Base-by-base conservation (phyloP, 345 rosid genomes). In the Theobroma cacao region DNA sequence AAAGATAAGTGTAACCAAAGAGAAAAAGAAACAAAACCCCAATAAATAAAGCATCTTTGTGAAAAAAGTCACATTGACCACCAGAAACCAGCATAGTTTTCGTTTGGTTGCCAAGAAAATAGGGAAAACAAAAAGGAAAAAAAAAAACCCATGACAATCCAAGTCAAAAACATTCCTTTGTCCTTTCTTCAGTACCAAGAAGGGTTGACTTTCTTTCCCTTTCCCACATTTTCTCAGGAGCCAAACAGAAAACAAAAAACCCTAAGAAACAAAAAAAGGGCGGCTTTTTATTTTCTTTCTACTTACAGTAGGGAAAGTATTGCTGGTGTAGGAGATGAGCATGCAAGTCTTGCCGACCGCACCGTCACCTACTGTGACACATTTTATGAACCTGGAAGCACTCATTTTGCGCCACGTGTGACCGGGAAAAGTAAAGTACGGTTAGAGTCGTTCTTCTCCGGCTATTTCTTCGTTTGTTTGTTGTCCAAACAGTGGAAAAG, bases 271-370 rank as follows among this genome's bases (percentile, higher is more conserved):
- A 67, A 20, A 28, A 71, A 50, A 33, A 15, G 9, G 31, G 3
- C 8, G 20, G 20, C 10, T 20, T 20, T 11, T 18, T 9, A 1
- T 14, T 14, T 28, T 48, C 7, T 30, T 11, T 20, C 6, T 14
- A 80, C 84, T 77, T 64, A 91, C 94, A 63, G 90, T 91, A 31
- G 94, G 93, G 78, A 91, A 91, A 84, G 92, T 89, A 84, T 91
- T 91, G 86, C 92, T 89, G 26, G 93, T 90, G 84, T 90, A 90
- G 87, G 93, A 90, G 73, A 90, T 90, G 74, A 90, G 94, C 80
- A 91, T 86, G 88, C 94, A 91, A 66, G 94, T 91, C 81, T 91
- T 91, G 64, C 94, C 94, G 78, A 91, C 94, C 75, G 94, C 94
- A 52, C 94, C 94, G 67, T 91, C 94, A 58, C 94, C 94, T 79